These are phyloP conservation scores for Candida ipomoeae DNA, from an alignment of 805 yeast genomes.

Conservation along the genomic window DNA sequence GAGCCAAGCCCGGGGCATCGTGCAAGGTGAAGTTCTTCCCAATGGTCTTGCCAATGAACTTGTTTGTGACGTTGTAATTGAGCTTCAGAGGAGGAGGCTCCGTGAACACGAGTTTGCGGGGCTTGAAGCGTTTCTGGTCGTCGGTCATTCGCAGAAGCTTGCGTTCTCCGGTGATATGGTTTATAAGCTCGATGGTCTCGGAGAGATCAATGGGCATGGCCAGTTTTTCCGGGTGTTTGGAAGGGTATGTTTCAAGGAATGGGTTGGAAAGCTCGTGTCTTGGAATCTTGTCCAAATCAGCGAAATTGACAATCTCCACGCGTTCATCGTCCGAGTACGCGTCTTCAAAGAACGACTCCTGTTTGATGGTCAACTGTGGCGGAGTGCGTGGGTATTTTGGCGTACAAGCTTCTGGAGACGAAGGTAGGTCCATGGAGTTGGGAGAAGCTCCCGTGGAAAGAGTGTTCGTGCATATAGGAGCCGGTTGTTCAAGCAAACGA, in stretches of 20 bases:
- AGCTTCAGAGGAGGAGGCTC: slow-evolving; percentile 7
- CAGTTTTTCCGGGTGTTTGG: not conserved
- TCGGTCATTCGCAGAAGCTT: slow-evolving; percentile 8
- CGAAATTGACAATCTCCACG: slow-evolving; percentile 5
- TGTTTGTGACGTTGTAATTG: slow-evolving; percentile 14
- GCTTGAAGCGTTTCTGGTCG: slow-evolving; percentile 14
- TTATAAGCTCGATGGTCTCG: slow-evolving; percentile 13
- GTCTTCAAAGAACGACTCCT: slow-evolving; percentile 10
- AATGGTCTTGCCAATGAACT: slow-evolving; percentile 14
- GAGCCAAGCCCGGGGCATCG: slow-evolving; percentile 9
- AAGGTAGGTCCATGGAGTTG: too few relatives aligned
- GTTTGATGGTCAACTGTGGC: slow-evolving; percentile 10
- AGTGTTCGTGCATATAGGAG: too few relatives aligned
- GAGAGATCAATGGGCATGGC: slow-evolving; percentile 9
- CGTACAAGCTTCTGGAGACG: too few relatives aligned
- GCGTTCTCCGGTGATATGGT: slow-evolving; percentile 15
- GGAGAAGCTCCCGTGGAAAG: too few relatives aligned
- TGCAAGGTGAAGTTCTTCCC: slow-evolving; percentile 17
- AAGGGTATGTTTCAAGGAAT: slow-evolving; percentile 6
- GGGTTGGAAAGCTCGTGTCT: slow-evolving; percentile 12
- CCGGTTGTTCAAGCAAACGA: too few relatives aligned
- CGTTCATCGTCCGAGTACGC: slow-evolving; percentile 4
- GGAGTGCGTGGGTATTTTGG: slow-evolving; percentile 2
- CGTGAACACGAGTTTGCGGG: slow-evolving; percentile 16
- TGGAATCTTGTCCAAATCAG: slow-evolving; percentile 11